Conservation (phyloP, 2,329 filamentous ascomycete species). For the Fusarium sp. region DNA sequence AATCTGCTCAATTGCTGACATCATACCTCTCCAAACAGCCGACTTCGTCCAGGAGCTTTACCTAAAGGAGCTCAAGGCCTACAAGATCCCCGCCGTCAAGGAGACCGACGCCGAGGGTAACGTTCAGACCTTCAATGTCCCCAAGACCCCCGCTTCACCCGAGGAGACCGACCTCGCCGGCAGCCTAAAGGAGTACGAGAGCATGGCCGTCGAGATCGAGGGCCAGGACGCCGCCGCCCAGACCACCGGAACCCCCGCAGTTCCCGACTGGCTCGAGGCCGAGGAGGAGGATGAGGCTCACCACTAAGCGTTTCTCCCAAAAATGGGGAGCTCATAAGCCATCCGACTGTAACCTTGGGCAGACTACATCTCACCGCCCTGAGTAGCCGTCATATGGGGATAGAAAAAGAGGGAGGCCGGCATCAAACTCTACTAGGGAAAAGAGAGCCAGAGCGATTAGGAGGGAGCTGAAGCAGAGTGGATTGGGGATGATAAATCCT, state of each 20-base stretch:
- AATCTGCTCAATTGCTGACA: slow-evolving; percentile 42
- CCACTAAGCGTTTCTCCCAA: slow-evolving; percentile 54
- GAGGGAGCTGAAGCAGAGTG: slow-evolving; percentile 33
- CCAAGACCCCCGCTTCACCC: slow-evolving; percentile 84
- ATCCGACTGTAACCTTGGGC: slow-evolving; percentile 14
- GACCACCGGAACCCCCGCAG: slow-evolving; percentile 65
- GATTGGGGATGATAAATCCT: slow-evolving; percentile 45
- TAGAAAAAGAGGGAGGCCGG: slow-evolving; percentile 33
- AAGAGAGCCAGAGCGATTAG: slow-evolving; percentile 14
- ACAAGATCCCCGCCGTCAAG: slow-evolving; percentile 88
- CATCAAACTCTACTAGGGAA: slow-evolving; percentile 13
- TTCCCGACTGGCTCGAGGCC: slow-evolving; percentile 84
- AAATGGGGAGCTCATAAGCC: slow-evolving; percentile 16
- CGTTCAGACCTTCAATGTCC: slow-evolving; percentile 85
- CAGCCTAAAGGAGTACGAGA: slow-evolving; percentile 94
- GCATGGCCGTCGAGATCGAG: slow-evolving; percentile 92
- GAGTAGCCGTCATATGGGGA: slow-evolving; percentile 18
- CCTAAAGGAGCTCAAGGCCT: slow-evolving; percentile 92
- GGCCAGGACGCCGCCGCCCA: slow-evolving; percentile 75
- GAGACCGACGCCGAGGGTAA: slow-evolving; percentile 87
- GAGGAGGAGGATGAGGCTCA: slow-evolving; percentile 68
- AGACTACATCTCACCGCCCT: slow-evolving; percentile 12
- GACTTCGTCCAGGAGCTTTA: slow-evolving; percentile 98
- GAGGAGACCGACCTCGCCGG: slow-evolving; percentile 93
- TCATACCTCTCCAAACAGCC: slow-evolving; percentile 63